These are phyloP conservation scores for Ensete ventricosum DNA, from an alignment of 176 grass and related monocot species.

Conservation along the genomic window DNA sequence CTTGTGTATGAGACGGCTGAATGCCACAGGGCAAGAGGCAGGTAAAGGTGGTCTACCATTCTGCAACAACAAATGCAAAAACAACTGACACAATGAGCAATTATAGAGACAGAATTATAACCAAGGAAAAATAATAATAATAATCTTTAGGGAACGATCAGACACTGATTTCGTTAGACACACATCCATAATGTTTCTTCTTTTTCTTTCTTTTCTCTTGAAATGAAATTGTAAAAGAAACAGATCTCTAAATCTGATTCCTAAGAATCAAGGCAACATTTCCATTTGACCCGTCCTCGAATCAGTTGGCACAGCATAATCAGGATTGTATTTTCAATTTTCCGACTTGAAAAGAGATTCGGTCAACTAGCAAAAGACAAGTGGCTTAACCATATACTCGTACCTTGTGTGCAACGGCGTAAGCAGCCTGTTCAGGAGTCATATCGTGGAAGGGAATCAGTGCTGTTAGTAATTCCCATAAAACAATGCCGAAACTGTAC, in stretches of 20 bases:
- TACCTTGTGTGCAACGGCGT: conserved; percentile 95
- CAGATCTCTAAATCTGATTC: no score
- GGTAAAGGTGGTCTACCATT: conserved; percentile 76
- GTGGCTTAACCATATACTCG: no score
- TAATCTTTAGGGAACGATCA: no score
- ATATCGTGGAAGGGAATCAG: conserved; percentile 81
- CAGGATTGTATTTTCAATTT: neutral
- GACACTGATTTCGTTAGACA: no score
- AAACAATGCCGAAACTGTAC: conserved; percentile 88
- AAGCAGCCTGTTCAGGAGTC: conserved; percentile 90
- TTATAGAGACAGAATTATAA: no score
- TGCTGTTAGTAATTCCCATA: conserved; percentile 91
- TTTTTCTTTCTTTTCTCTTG: no score
- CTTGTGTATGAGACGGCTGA: conserved; percentile 73
- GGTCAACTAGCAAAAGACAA: neutral
- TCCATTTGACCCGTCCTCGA: no score
- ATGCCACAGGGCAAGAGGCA: conserved; percentile 68
- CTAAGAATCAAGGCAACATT: no score
- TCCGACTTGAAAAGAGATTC: neutral
- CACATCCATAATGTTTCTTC: no score
- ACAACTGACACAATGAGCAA: no score
- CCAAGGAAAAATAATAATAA: no score
- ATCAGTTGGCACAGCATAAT: neutral
- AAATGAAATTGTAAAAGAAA: no score
- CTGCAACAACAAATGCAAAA: conserved; percentile 35